Percentiles rank a stretch among this genome's conserved stretches.
Conservation (phyloP, 2,329 filamentous ascomycete genomes). For the Aureobasidium musti region DNA sequence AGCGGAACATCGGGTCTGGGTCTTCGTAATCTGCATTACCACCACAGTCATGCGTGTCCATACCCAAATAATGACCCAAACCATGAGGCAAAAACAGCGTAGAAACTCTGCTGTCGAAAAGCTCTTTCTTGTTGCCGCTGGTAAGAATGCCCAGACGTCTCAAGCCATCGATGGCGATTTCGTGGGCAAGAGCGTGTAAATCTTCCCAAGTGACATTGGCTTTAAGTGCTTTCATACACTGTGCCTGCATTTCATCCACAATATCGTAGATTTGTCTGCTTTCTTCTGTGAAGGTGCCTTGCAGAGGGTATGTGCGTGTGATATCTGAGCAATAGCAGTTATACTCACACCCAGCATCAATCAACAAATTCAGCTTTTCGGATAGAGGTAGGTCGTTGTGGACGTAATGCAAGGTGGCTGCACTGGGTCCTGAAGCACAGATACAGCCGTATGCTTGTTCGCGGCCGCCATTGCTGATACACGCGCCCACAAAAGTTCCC, state of each 20-base stretch:
- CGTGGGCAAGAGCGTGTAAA: conserved; percentile 77
- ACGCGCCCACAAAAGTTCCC: conserved; percentile 74
- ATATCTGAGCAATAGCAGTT: conserved; percentile 59
- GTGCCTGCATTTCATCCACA: conserved; percentile 82
- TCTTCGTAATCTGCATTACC: conserved; percentile 61
- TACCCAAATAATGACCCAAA: conserved; percentile 54
- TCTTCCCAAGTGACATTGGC: conserved; percentile 78
- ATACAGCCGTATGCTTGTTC: conserved; percentile 89
- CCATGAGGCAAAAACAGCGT: conserved; percentile 56
- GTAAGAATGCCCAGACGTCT: conserved; percentile 74
- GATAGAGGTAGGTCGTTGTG: conserved; percentile 70
- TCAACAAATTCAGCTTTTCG: conserved; percentile 74
- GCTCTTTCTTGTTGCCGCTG: conserved; percentile 56
- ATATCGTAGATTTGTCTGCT: conserved; percentile 62
- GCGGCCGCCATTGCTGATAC: conserved; percentile 71
- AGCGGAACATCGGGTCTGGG: conserved; percentile 79
- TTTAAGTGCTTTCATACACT: conserved; percentile 71
- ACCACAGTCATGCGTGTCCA: conserved; percentile 56
- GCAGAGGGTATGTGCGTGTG: conserved; percentile 85
- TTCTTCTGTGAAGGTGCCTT: conserved; percentile 68
- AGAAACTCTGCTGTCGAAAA: conserved; percentile 49
- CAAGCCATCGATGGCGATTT: conserved; percentile 78
- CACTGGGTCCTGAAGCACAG: conserved; percentile 75
- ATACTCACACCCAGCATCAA: conserved; percentile 73
- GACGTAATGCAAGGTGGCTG: conserved; percentile 85